Evolutionary conservation across 768 basidiomycete species (phyloP).

Genomic region (Lentinus tigrinus): DNA sequence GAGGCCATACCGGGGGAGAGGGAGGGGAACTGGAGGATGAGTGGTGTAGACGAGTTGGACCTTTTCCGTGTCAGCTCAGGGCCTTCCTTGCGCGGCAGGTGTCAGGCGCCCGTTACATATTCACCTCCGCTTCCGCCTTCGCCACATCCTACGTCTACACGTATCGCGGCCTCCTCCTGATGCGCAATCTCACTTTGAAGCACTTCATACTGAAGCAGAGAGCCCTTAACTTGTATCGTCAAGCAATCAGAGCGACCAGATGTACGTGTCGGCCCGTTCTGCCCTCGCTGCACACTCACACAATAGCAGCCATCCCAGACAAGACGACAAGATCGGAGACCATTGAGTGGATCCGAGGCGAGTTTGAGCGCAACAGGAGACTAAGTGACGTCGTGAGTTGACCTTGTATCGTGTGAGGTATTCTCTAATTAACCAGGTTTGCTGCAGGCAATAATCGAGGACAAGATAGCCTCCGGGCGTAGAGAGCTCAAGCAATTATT

Average conservation of each 20-base stretch:
- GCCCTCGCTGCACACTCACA: slow-evolving; percentile 3
- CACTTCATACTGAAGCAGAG: slow-evolving; percentile 73
- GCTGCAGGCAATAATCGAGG: slow-evolving; percentile 56
- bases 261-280: slow-evolving; percentile 36
- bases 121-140: not conserved
- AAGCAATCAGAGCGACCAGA: slow-evolving; percentile 66
- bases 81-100: slow-evolving; percentile 1
- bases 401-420: not conserved
- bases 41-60: slow-evolving; percentile 9
- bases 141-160: not conserved
- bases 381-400: slow-evolving; percentile 55
- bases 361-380: slow-evolving; percentile 64
- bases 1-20: slow-evolving; percentile 12
- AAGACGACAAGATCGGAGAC: slow-evolving; percentile 61
- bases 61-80: slow-evolving; percentile 18
- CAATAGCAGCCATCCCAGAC: slow-evolving; percentile 59
- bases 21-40: not conserved
- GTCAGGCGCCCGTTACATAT: slow-evolving; percentile 1
- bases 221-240: slow-evolving; percentile 62
- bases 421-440: slow-evolving; percentile 1
- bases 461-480: slow-evolving; percentile 51
- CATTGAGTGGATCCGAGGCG: slow-evolving; percentile 66
- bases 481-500: slow-evolving; percentile 65
- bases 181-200: slow-evolving; percentile 47
- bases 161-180: not conserved